These are phyloP conservation scores for Ettlia oleoabundans DNA, from an alignment of 139 green algal genomes.

Conservation along the genomic window DNA sequence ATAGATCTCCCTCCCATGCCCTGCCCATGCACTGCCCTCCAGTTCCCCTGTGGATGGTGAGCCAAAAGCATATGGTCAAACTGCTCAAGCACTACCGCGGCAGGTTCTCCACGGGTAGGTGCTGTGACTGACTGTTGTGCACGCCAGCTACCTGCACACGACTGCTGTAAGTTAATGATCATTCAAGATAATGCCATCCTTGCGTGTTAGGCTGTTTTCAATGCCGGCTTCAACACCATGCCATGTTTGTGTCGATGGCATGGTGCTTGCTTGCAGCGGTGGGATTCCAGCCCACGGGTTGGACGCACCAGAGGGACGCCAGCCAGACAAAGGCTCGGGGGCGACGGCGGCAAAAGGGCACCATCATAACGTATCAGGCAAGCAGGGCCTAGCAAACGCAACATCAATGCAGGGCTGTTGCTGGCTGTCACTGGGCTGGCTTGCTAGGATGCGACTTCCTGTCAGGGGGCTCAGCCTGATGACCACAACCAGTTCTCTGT, in stretches of 20 bases:
- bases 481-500: no score
- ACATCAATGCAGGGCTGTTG: no score
- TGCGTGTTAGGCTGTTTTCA: no score
- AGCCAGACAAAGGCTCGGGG: constrained; percentile 38
- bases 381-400: no score
- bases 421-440: no score
- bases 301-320: constrained; percentile 64
- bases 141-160: no score
- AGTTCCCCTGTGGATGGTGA: constrained; percentile 79
- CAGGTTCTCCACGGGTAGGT: constrained; percentile 76
- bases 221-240: no score
- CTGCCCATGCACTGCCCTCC: not conserved
- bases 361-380: constrained; percentile 86
- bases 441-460: no score
- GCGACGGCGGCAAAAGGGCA: constrained; percentile 57
- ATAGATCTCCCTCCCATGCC: not conserved
- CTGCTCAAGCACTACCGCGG: constrained; percentile 72
- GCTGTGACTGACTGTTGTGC: not conserved
- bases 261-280: constrained; percentile 41
- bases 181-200: no score
- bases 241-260: not conserved
- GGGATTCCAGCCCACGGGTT: constrained; percentile 88
- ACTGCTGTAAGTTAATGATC: no score
- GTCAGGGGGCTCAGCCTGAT: no score
- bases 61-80: constrained; percentile 72